Conservation (phyloP, 2,329 filamentous ascomycete species). For the Nigrospora osmanthi region DNA sequence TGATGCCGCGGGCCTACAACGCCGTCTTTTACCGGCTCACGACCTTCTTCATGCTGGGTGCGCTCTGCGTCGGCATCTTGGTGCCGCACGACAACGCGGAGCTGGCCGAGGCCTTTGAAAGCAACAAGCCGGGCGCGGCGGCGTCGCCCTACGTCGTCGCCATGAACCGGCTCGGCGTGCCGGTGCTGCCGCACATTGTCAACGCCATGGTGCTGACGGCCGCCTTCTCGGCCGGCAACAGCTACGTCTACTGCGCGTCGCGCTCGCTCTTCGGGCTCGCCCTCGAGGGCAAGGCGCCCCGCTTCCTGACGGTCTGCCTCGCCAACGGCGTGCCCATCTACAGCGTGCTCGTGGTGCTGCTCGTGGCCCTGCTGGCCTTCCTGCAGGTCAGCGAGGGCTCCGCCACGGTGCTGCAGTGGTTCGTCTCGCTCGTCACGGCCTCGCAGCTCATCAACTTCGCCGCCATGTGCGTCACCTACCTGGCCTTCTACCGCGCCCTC, state of each 20-base stretch:
- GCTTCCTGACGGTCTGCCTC: slow-evolving; percentile 52
- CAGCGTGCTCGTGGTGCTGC: slow-evolving; percentile 58
- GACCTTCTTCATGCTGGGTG: slow-evolving; percentile 67
- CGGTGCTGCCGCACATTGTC: slow-evolving; percentile 60
- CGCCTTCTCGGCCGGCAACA: slow-evolving; percentile 61
- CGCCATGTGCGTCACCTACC: slow-evolving; percentile 62
- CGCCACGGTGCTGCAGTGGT: slow-evolving; percentile 64
- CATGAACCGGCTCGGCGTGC: slow-evolving; percentile 59
- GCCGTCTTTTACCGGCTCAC: slow-evolving; percentile 73
- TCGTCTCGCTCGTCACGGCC: slow-evolving; percentile 61
- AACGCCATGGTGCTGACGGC: slow-evolving; percentile 66
- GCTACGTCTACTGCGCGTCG: slow-evolving; percentile 60
- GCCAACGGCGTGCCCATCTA: slow-evolving; percentile 64
- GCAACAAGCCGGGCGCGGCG: slow-evolving; percentile 56
- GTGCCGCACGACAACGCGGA: slow-evolving; percentile 61
- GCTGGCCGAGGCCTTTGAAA: slow-evolving; percentile 51
- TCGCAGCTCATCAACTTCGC: slow-evolving; percentile 69
- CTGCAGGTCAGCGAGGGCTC: slow-evolving; percentile 60
- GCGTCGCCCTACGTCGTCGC: slow-evolving; percentile 61
- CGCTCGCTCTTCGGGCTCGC: slow-evolving; percentile 62
- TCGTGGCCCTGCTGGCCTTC: slow-evolving; percentile 65
- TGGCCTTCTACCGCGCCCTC: slow-evolving; percentile 64
- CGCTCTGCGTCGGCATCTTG: slow-evolving; percentile 63
- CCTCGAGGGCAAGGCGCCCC: slow-evolving; percentile 59
- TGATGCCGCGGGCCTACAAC: slow-evolving; percentile 69